Evolutionary conservation across 106 monocot species (phyloP).

Genomic region (Amphibolis antarctica): DNA sequence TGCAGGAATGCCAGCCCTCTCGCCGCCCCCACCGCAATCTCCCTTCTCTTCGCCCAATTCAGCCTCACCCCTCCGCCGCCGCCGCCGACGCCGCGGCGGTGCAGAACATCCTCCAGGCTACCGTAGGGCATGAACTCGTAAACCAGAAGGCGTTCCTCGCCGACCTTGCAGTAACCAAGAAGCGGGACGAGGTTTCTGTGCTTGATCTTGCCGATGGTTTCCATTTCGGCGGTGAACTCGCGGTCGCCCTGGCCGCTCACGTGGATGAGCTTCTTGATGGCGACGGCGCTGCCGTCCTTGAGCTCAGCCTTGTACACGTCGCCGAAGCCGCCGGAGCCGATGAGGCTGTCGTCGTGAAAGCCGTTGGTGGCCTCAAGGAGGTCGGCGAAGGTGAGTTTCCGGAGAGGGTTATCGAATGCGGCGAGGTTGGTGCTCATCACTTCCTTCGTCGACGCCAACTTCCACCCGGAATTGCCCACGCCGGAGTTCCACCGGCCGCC

Average conservation of each 20-base stretch:
- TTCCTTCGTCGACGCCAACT: constrained; percentile 55
- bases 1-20: constrained; percentile 80
- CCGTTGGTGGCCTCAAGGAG: constrained; percentile 89
- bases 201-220: constrained; percentile 83
- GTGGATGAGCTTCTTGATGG: constrained; percentile 77
- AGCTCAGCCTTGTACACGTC: constrained; percentile 83
- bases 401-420: constrained; percentile 61
- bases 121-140: constrained; percentile 87
- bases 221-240: constrained; percentile 94
- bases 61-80: constrained; percentile 41
- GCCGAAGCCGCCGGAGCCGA: constrained; percentile 91
- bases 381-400: constrained; percentile 71
- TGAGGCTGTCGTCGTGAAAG: constrained; percentile 57
- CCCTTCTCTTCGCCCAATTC: constrained; percentile 52
- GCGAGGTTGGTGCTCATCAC: constrained; percentile 66
- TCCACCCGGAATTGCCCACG: constrained; percentile 52
- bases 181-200: constrained; percentile 81
- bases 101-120: constrained; percentile 77
- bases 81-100: constrained; percentile 32
- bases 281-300: constrained; percentile 66
- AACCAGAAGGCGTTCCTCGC: constrained; percentile 69
- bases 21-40: constrained; percentile 73
- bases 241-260: constrained; percentile 79
- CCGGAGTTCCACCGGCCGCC: constrained; percentile 56
- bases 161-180: constrained; percentile 69